Base-by-base conservation (phyloP, 2,329 filamentous ascomycete species). In the Cercospora berteroae region DNA sequence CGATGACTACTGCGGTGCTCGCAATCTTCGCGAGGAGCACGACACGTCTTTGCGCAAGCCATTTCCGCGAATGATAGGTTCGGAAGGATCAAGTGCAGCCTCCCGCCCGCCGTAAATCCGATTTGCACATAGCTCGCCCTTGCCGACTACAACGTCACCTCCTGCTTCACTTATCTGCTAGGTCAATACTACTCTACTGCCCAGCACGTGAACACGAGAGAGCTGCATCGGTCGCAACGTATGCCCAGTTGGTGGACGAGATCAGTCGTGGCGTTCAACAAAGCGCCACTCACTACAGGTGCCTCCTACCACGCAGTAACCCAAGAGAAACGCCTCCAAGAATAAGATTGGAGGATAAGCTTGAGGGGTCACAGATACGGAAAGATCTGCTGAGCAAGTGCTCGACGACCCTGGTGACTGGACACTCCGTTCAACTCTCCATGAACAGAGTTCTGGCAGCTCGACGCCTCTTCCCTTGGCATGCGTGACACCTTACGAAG, bases 401-500 rank as follows among this genome's bases (percentile, higher is more conserved):
- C 31, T 33, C 20, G 23, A 25, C 6, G 16, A 7, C 20, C 10
- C 36, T 39, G 33, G 20, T 64, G 20, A 44, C 23, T 58, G 52
- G 50, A 58, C 50, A 36, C 20, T 20, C 27, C 50, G 20, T 33
- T 57, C 20, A 31, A 7, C 50, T 20, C 16, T 18, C 18, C n/a
- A 13, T 5, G 8, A 31, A 64, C 50, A 64, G 13, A 56, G 29
- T 64, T 64, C 50, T 36, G 23, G 50, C 50, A 57, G 52, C 33
- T 18, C 52, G 39, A 63, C 61, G 61, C 61, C 61, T 36, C 33
- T 16, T 7, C 5, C 10, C 61, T 67, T 67, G 66, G 66, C 66
- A 59, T 62, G 36, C 66, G 65, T 67, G 66, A 57, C 66, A 67
- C 62, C 61, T 67, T 31, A 58, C 59, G 39, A 58, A 64, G 52